Evolutionary conservation across 2,329 filamentous ascomycete genomes (phyloP), one percentile per base, ranked within the genome.

Genomic region (Curvularia sp.): DNA sequence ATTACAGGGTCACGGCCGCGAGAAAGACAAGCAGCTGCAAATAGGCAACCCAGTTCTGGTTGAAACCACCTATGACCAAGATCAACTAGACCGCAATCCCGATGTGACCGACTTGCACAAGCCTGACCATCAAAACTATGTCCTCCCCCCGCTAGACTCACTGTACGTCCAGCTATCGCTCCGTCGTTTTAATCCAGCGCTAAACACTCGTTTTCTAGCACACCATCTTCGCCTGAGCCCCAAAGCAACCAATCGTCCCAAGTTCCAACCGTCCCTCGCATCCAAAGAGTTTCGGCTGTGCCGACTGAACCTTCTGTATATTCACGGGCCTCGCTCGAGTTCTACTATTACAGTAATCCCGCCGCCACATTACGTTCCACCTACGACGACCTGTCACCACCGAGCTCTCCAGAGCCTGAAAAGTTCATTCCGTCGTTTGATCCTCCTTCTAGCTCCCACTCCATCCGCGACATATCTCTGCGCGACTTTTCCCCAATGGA

Each of bases 241-340:
- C 64, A 62, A 39, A 60, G 68, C 41, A 69, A 71, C 38, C 67
- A 65, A 53, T 60, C 60, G 2, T 73, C 73, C 8, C 67, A 72
- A 57, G 66, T 68, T 8, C 69, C 70, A 7, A 72, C 73, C 28
- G 64, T 72, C 18, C 89, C 88, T 33, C 89, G 88, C 12, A 65
- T 87, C 48, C 89, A 90, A 30, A 66, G 68, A 54, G 59, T 61
- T 3, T 73, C 73, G 10, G 68, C 72, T 58, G 67, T 68, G 12
- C 69, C 70, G 10, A 73, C 74, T 38, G 67, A 71, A 22, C 89
- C 88, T 31, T 89, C 88, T 15, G 65, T 87, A 47, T 89, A 90
- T 72, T 86, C 87, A 46, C 82, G 85, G 71, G 82, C 80, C 44
- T 85, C 81, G 60, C 81, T 82, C 13, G 64, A 68, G 26, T 22